Conservation (phyloP, 257 asterid species). For the Echites panduratus region DNA sequence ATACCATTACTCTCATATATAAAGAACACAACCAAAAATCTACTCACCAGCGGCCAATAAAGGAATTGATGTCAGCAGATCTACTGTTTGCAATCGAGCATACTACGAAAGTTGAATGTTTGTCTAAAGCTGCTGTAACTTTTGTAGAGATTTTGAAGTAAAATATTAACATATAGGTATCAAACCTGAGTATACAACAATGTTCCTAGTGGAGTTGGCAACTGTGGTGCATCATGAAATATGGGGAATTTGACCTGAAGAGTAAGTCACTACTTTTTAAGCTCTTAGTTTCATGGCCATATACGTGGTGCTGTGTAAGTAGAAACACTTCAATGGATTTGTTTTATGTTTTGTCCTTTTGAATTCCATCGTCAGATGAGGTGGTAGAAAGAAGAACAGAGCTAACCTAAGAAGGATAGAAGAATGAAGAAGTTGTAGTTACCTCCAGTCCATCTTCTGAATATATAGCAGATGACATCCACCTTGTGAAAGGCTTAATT, state of each 20-base stretch:
- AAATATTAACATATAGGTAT: neutral
- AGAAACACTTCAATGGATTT: neutral
- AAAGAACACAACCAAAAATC: conserved; percentile 2
- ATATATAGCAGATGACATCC: conserved; percentile 54
- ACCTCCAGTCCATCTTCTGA: conserved; percentile 61
- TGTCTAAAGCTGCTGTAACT: neutral
- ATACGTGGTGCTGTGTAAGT: neutral
- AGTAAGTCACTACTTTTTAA: neutral
- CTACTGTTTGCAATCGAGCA: conserved; percentile 40
- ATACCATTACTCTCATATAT: conserved; percentile 2
- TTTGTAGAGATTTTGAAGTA: neutral
- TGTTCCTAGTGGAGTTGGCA: conserved; percentile 60
- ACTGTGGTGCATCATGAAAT: conserved; percentile 39
- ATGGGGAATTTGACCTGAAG: conserved; percentile 56
- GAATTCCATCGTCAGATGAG: neutral
- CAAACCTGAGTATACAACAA: conserved; percentile 46
- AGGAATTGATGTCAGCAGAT: conserved; percentile 50
- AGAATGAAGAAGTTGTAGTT: neutral
- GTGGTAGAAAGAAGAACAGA: neutral
- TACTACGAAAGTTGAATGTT: conserved; percentile 28
- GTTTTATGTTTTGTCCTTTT: neutral
- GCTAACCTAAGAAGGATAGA: neutral
- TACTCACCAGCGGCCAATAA: conserved; percentile 57
- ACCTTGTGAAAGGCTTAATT: conserved; percentile 44
- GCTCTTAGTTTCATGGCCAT: neutral